Evolutionary conservation across 129 eudicot genomes (phyloP).

Genomic region (Pseudognaphalium luteoalbum): DNA sequence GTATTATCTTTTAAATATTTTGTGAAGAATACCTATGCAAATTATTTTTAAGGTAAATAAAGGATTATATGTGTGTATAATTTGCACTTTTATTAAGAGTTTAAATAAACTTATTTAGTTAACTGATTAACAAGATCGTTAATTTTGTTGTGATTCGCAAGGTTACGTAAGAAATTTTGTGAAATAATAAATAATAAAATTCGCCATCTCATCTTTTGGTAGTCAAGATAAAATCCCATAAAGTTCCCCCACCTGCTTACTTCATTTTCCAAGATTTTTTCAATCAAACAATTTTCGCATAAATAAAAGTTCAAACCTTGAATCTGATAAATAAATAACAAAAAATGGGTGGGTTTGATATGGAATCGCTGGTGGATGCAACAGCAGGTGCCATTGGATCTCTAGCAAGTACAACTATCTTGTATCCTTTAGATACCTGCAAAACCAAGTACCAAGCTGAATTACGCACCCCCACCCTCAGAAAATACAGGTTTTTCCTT

Average conservation of each 20-base stretch:
- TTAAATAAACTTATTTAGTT: too few relatives aligned
- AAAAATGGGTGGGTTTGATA: constrained; percentile 48
- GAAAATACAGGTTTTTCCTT: constrained; percentile 60
- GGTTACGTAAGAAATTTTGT: background rate
- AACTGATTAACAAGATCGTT: background rate
- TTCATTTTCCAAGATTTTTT: background rate
- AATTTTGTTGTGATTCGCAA: background rate
- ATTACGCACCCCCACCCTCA: constrained; percentile 52
- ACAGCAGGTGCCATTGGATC: constrained; percentile 94
- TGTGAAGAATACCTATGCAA: too few relatives aligned
- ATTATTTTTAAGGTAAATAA: too few relatives aligned
- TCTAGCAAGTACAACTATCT: constrained; percentile 82
- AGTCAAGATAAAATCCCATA: background rate
- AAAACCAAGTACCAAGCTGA: constrained; percentile 97
- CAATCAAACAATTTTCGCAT: background rate
- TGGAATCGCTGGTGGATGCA: constrained; percentile 93
- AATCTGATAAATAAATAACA: constrained; percentile 6
- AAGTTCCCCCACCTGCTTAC: background rate
- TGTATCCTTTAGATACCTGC: constrained; percentile 94
- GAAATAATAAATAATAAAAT: background rate
- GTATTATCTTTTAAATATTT: too few relatives aligned
- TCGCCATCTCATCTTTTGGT: background rate
- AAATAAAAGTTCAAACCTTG: constrained; percentile 1
- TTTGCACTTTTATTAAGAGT: too few relatives aligned
- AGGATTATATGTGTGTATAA: too few relatives aligned